Base-by-base conservation (phyloP, 108 stramenopile genomes). In the Aurantiochytrium sp. region DNA sequence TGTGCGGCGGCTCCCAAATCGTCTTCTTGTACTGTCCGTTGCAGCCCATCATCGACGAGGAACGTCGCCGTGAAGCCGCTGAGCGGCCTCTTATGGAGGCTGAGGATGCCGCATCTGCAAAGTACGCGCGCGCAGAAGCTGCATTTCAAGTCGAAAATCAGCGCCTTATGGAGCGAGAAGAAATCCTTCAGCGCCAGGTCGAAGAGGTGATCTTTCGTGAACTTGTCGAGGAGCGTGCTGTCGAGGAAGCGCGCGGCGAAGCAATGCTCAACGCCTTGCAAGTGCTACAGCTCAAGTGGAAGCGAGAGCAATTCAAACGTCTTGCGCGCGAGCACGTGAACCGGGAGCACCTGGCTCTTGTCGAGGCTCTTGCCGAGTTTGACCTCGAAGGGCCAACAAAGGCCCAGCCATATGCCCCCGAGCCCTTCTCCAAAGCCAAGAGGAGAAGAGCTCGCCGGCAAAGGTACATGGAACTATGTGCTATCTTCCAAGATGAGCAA, bases 41-140 rank as follows among this genome's bases (percentile, higher is more conserved):
- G n/a, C 76, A 83, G 5, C 76, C 76, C 76, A 83, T 83, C 51
- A 83, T 83, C 51, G 76, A 83, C 3, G 76, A 47, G n/a, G 76
- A 83, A 35, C 76, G 19, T 35, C 25, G 49, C 23, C 45, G 76
- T 18, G 76, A 83, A 35, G 76, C 45, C 2, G 51, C 49, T 18
- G 76, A 83, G 51, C 45, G 23, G 10, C 76, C 49, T 6, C 51
- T 83, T 53, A 83, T 83, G 76, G 76, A 47, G 45, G 76, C 45
- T 2, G 76, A 83, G 76, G 76, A 83, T 35, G 76, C 28, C 45
- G 49, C n/a, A 16, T 83, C 76, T 12, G 51, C 45, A 12, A 45
- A 8, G 10, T 12, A 53, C 19, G 25, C 19, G 6, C 76, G 45
- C n/a, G 76, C 19, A 6, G 51, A 83, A 83, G 12, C 6, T 12